Conservation (phyloP, 75 land plant species). For the Adiantum capillusveneris region DNA sequence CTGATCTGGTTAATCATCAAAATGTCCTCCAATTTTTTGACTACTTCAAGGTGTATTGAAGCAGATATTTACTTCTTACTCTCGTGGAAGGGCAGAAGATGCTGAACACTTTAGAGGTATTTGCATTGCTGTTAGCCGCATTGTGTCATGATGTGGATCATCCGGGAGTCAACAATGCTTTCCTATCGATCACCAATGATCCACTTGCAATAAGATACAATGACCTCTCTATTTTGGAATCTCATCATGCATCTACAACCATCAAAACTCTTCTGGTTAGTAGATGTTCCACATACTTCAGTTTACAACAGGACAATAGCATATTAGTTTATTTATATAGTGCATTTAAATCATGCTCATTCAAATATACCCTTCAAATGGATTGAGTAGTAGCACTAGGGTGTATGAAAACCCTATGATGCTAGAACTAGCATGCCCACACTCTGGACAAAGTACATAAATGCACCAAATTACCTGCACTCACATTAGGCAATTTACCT, state of each 20-base stretch:
- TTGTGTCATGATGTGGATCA: conserved; percentile 44
- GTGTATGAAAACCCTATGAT: too few species aligned
- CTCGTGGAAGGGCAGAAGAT: conserved; percentile 22
- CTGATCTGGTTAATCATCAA: not conserved
- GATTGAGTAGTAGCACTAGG: too few species aligned
- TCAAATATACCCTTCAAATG: too few species aligned
- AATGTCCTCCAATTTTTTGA: not conserved
- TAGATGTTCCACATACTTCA: too few species aligned
- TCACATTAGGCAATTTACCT: too few species aligned
- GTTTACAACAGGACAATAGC: too few species aligned
- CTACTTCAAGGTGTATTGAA: not conserved
- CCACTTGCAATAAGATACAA: conserved; percentile 41
- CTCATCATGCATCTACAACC: conserved; percentile 34
- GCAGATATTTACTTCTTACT: conserved; percentile 33
- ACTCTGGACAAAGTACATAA: too few species aligned
- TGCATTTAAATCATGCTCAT: too few species aligned
- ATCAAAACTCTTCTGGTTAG: conserved; percentile 30
- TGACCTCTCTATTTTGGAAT: conserved; percentile 31
- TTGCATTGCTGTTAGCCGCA: conserved; percentile 27
- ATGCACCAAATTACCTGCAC: too few species aligned
- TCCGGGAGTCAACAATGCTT: conserved; percentile 38
- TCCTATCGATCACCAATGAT: conserved; percentile 23
- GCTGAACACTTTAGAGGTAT: conserved; percentile 24
- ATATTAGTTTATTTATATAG: too few species aligned
- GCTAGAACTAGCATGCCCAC: too few species aligned